phyloP scores from a whole-genome alignment of 768 basidiomycete genomes.

The Inosperma sp. region DNA sequence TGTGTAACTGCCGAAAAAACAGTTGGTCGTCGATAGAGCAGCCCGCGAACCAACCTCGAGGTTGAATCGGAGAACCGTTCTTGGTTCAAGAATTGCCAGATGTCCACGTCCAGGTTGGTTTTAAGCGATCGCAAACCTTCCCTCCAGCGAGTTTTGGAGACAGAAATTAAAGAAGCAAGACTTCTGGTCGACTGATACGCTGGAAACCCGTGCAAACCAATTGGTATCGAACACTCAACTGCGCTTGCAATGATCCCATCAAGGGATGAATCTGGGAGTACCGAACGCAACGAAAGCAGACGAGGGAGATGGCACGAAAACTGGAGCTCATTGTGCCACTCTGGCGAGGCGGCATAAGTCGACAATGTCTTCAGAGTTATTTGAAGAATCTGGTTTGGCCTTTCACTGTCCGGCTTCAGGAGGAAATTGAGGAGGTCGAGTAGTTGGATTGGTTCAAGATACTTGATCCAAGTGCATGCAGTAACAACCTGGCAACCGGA shows the following conservation, averaged over 20 bases:
- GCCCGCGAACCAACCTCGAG: too few species aligned
- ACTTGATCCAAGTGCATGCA: constrained; percentile 52
- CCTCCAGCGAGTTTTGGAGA: constrained; percentile 32
- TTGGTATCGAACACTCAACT: constrained; percentile 37
- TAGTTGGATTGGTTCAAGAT: constrained; percentile 40
- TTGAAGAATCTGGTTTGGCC: not conserved
- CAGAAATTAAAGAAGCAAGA: constrained; percentile 17
- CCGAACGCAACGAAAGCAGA: constrained; percentile 35
- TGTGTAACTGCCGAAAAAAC: too few species aligned
- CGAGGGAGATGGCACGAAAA: constrained; percentile 31
- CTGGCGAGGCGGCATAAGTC: constrained; percentile 15
- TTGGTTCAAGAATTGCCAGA: too few species aligned
- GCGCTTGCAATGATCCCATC: constrained; percentile 46
- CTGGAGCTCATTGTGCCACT: constrained; percentile 24
- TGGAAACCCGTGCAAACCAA: constrained; percentile 31
- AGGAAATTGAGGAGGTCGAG: constrained; percentile 43
- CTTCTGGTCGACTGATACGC: constrained; percentile 5
- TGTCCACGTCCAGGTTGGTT: too few species aligned
- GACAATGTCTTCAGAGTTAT: constrained; percentile 36
- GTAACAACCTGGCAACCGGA: constrained; percentile 20
- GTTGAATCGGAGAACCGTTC: too few species aligned
- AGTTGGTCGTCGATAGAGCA: too few species aligned
- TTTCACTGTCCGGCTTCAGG: not conserved
- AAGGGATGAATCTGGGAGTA: constrained; percentile 32
- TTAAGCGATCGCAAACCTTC: too few species aligned